phyloP scores from a whole-genome alignment of 2,329 filamentous ascomycete species.

The Camillea tinctor region DNA sequence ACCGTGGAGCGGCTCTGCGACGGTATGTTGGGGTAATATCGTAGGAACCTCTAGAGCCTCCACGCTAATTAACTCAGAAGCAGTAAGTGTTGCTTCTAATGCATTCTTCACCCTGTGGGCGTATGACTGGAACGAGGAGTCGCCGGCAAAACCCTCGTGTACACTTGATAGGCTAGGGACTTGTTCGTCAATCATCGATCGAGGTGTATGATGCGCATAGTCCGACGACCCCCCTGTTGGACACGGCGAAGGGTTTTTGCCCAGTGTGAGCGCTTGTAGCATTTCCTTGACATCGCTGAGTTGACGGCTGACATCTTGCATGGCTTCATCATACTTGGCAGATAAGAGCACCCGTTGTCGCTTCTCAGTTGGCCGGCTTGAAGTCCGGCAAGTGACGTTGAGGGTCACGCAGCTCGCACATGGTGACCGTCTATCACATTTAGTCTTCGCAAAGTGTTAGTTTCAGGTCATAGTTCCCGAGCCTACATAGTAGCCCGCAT shows the following conservation, averaged over 20 bases:
- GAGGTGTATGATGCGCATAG: conserved; percentile 13
- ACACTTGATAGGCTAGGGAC: conserved; percentile 21
- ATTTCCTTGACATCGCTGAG: conserved; percentile 28
- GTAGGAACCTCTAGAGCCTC: conserved; percentile 1
- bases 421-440: conserved; percentile 29
- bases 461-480: neutral
- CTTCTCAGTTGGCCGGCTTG: conserved; percentile 25
- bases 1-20: conserved; percentile 9
- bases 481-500: neutral
- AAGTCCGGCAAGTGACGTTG: conserved; percentile 26
- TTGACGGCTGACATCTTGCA: conserved; percentile 29
- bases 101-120: conserved; percentile 21
- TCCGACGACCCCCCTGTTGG: conserved; percentile 3
- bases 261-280: conserved; percentile 21
- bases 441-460: conserved; percentile 21
- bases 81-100: conserved; percentile 21
- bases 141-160: conserved; percentile 26
- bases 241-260: conserved; percentile 5
- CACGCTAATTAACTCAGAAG: conserved; percentile 15
- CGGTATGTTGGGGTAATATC: conserved; percentile 2
- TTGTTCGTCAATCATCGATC: conserved; percentile 28
- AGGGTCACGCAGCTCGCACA: conserved; percentile 32
- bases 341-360: conserved; percentile 33
- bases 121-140: conserved; percentile 30
- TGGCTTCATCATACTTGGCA: conserved; percentile 30